Conservation (phyloP, 495 filamentous ascomycete genomes). For the Sphaerosporella brunnea region DNA sequence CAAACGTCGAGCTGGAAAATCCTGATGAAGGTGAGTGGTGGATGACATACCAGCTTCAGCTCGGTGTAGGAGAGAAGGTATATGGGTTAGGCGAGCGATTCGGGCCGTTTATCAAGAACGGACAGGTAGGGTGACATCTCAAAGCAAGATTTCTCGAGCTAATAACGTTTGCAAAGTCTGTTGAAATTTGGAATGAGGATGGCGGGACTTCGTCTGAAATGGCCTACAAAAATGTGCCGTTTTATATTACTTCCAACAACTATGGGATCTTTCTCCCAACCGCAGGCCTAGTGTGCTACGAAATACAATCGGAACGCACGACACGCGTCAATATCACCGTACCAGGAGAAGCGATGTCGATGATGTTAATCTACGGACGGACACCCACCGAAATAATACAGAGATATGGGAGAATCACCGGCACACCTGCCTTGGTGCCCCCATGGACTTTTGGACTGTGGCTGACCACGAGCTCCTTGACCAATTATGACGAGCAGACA, state of each 20-base stretch:
- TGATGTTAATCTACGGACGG: slow-evolving; percentile 49
- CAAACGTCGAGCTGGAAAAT: slow-evolving; percentile 29
- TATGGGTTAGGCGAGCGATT: slow-evolving; percentile 42
- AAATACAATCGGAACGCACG: slow-evolving; percentile 50
- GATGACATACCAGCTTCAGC: slow-evolving; percentile 31
- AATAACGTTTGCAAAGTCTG: background rate
- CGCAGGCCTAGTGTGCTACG: slow-evolving; percentile 41
- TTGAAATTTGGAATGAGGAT: slow-evolving; percentile 26
- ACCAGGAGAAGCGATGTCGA: slow-evolving; percentile 40
- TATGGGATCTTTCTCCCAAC: slow-evolving; percentile 58
- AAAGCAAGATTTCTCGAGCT: background rate
- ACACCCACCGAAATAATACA: slow-evolving; percentile 49
- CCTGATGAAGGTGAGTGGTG: slow-evolving; percentile 31
- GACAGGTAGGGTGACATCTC: slow-evolving; percentile 25
- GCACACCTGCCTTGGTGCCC: slow-evolving; percentile 40
- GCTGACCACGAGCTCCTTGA: slow-evolving; percentile 54
- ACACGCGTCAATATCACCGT: slow-evolving; percentile 47
- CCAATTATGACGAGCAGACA: slow-evolving; percentile 49
- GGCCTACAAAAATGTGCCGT: slow-evolving; percentile 58
- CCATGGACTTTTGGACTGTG: slow-evolving; percentile 56
- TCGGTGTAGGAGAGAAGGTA: slow-evolving; percentile 38
- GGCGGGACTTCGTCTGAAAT: slow-evolving; percentile 53
- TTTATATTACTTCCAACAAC: slow-evolving; percentile 48
- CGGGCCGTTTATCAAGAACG: slow-evolving; percentile 38
- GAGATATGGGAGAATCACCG: slow-evolving; percentile 45